Evolutionary conservation across 2,329 filamentous ascomycete genomes (phyloP), one percentile per base, ranked within the genome.

Genomic region (Fusarium subtropicale): DNA sequence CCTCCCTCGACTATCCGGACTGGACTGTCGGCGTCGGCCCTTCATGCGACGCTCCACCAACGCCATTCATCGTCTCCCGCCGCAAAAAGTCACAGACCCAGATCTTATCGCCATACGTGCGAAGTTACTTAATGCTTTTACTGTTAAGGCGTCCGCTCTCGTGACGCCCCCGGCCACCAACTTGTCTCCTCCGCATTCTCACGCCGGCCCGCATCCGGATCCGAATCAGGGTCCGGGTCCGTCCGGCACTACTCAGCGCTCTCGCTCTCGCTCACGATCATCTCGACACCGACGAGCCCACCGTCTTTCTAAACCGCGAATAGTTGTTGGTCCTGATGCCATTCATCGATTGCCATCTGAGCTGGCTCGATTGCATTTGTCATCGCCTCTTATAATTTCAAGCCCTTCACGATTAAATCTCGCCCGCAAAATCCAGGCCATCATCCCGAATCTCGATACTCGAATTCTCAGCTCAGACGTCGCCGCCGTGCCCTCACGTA

Each of bases 371-470:
- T 70, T 81, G 13, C 69, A 70, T 20, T 65, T 80, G 10, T 71
- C 76, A 6, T 71, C 73, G 13, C 80, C 80, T 1, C 76, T 82
- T 56, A 77, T 82, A 45, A 75, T 82, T 30, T 78, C 74, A 30
- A 81, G 79, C 18, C 79, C 80, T 8, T 82, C 80, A 4, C 77
- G 80, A 39, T 69, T 76, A n/a, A 64, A 71, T 10, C 71, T 81
- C 13, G 79, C 80, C 8, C 70, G 68, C 24, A 76, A 66, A 11
- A 77, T 82, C 15, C 77, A 76, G 58, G 61, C 72, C 18, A 74
- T 78, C 8, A 76, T 81, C 34, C 75, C 78, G 4, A 78, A 79
- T 16, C 70, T 79, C 30, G 69, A 78, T 44, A 71, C 69, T 9
- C 73, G 69, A 34, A 75, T 81, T 22, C 74, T 81, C 15, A 76